A percentile compares a stretch with the other conserved stretches of the same genome.
phyloP scores from a whole-genome alignment of 306 rosid species.

The Lathyrus sativus region DNA sequence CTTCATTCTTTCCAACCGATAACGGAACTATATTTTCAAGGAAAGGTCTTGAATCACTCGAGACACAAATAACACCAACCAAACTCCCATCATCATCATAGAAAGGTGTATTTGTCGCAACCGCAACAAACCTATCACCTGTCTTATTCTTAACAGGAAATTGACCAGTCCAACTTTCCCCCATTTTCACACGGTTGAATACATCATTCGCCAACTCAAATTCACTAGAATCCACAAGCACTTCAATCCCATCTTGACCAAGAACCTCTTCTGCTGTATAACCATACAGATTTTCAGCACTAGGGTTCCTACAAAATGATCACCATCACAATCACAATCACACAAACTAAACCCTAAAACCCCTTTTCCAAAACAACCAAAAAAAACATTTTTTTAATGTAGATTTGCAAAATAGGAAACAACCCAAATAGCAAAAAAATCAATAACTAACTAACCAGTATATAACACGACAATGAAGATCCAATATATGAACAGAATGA shows the following conservation, averaged over 20 bases:
- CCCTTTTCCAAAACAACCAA: neutral
- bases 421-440: constrained; percentile 20
- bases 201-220: constrained; percentile 53
- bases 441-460: constrained; percentile 61
- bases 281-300: constrained; percentile 81
- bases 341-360: constrained; percentile 33
- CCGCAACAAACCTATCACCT: constrained; percentile 65
- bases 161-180: constrained; percentile 91
- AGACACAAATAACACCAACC: constrained; percentile 74
- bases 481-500: constrained; percentile 85
- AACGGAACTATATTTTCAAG: constrained; percentile 52
- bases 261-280: constrained; percentile 82
- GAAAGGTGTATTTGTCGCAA: constrained; percentile 72
- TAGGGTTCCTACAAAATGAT: constrained; percentile 72
- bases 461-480: constrained; percentile 64
- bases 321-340: constrained; percentile 18
- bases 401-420: constrained; percentile 24
- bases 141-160: constrained; percentile 75
- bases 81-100: constrained; percentile 78
- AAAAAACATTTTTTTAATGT: neutral
- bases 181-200: constrained; percentile 56
- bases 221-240: constrained; percentile 68
- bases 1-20: constrained; percentile 40
- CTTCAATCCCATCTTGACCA: constrained; percentile 60
- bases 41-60: constrained; percentile 68